Base-by-base conservation (phyloP, 768 basidiomycete genomes). In the Pilatotrama ljubarskyi region DNA sequence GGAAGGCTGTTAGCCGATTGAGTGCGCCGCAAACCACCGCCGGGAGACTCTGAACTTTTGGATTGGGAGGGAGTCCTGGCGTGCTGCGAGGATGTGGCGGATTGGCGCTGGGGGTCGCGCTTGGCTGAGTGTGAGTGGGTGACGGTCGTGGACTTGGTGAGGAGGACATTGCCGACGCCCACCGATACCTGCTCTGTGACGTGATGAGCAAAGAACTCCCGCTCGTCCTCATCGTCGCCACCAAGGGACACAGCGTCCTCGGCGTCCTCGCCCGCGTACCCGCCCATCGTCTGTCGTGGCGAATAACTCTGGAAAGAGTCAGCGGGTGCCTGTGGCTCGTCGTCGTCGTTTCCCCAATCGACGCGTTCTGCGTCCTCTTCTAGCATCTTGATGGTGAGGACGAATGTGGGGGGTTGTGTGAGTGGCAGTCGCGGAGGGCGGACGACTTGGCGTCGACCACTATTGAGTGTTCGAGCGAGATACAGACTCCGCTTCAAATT, bases 181-280 rank as follows among this genome's bases (percentile, higher is more conserved):
- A 13, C 61, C 42, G 26, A 38, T 11, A 15, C 61, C 55, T 70
- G 67, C 65, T 77, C 72, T 60, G 71, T 66, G 62, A 76, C 66
- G 64, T 79, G 73, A 67, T 75, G 77, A 66, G 82, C 79, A 57
- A 76, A 74, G 68, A 81, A 82, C 46, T 82, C 82, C 60, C 80
- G 76, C 48, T 87, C 84, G 49, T 88, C 87, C 53, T 90, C 87
- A 59, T 75, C 87, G 62, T 75, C 75, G 64, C 84, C 83, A 52
- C 88, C 88, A 26, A 90, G 78, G 48, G 88, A 90, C 64, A 91
- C 84, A 54, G 86, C 80, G 64, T 86, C 83, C 66, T 84, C 84
- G 51, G 76, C 77, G 64, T 80, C 80, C 61, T 81, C 78, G 61
- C 25, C 63, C 61, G 54, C 59, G 38, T 66, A 37, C 66, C 52